These are phyloP conservation scores for Kodamaea nitidulidarum DNA, from an alignment of 805 yeast genomes.

Conservation along the genomic window DNA sequence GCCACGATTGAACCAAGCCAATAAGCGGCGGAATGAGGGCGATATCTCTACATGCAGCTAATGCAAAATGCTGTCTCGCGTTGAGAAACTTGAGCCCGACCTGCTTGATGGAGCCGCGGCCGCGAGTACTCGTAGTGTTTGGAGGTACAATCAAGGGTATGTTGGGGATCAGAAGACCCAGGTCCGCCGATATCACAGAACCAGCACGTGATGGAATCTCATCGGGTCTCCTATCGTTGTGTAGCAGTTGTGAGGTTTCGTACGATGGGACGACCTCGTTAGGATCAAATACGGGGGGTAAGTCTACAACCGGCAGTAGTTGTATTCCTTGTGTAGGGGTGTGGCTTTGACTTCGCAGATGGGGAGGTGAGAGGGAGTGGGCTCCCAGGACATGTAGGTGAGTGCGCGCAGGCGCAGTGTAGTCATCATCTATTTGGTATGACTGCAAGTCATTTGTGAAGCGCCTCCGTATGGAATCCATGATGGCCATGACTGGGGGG, in stretches of 20 bases:
- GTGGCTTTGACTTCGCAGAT: conserved; percentile 7
- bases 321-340: conserved; percentile 6
- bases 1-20: conserved; percentile 48
- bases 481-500: conserved; percentile 17
- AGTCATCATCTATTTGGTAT: conserved; percentile 33
- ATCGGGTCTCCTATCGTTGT: conserved; percentile 10
- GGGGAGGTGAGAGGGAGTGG: conserved; percentile 3
- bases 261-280: conserved; percentile 39
- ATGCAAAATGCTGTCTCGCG: conserved; percentile 69
- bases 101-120: conserved; percentile 38
- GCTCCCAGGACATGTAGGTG: background rate
- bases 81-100: conserved; percentile 68
- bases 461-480: conserved; percentile 24
- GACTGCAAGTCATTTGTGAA: conserved; percentile 25
- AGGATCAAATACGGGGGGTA: conserved; percentile 24
- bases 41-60: conserved; percentile 75
- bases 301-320: background rate
- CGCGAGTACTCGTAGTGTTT: conserved; percentile 8
- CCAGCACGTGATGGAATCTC: conserved; percentile 6
- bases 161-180: conserved; percentile 3
- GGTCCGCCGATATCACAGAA: conserved; percentile 6
- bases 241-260: conserved; percentile 35
- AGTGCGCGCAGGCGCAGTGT: conserved; percentile 14
- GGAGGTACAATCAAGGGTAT: background rate
- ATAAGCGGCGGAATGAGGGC: conserved; percentile 65